Evolutionary conservation across 257 asterid genomes (phyloP), one percentile per base, ranked within the genome.

Genomic region (Rubia yunnanensis): DNA sequence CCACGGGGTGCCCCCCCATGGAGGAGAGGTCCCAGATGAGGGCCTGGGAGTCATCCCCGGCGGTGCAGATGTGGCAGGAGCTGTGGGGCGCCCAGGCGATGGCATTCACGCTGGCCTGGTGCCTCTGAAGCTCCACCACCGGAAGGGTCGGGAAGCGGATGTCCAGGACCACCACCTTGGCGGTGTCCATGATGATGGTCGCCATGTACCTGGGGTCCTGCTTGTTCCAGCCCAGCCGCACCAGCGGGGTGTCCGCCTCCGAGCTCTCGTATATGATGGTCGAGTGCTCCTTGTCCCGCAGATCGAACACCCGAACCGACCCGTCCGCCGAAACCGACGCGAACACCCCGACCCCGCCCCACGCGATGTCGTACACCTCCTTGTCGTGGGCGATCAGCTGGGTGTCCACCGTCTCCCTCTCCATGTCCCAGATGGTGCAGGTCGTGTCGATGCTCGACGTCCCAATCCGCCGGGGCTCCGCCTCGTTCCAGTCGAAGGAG

Each of bases 141-240:
- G 96, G 99, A 64, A 86, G 67, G 1, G 99, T 89, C 2, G 97
- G 97, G 58, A 82, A 89, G 70, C 97, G 94, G 26, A 92, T 89
- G 60, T 89, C 99, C 74, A 92, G 74, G 69, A 92, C 96, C 59
- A 89, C 97, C 5, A 92, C 97, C 82, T 92, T 89, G 67, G 96
- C 81, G 46, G 86, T 92, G 30, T 89, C 99, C 97, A 89, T 89
- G 49, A 92, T 92, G 49, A 92, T 89, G 0, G 98, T 92, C 22
- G 98, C 98, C 98, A 92, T 92, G 81, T 85, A 92, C 81, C 98
- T 82, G 18, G 97, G 98, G 66, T 89, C 98, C 89, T 89, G 97
- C 68, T 92, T 89, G 60, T 89, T 89, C 97, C 99, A 92, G 5
- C 97, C 99, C 1, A 92, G 89, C 58, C 99, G 84, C 5, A 92